These are phyloP conservation scores for Yamadazyma atlantica DNA, from an alignment of 1,139 yeast species.

Conservation along the genomic window DNA sequence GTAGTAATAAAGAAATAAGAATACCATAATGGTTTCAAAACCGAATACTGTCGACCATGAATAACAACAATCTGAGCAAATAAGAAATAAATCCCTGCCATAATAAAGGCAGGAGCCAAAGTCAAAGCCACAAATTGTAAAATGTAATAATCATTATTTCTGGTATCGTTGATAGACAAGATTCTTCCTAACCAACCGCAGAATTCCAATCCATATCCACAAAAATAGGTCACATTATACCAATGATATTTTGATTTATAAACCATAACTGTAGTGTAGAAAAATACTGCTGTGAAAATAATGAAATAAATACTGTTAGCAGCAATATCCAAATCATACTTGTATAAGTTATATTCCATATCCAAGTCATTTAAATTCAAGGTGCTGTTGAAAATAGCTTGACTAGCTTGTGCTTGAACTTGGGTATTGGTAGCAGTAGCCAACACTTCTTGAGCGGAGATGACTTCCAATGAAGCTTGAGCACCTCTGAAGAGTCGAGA, in stretches of 20 bases:
- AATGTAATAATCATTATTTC: constrained; percentile 47
- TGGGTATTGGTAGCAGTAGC: constrained; percentile 40
- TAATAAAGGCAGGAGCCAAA: constrained; percentile 82
- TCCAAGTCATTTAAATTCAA: constrained; percentile 32
- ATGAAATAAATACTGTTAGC: constrained; percentile 34
- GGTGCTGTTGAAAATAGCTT: constrained; percentile 32
- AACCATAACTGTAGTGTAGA: constrained; percentile 20
- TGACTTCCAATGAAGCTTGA: constrained; percentile 35
- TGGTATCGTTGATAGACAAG: constrained; percentile 41
- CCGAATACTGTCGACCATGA: constrained; percentile 62
- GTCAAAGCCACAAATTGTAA: constrained; percentile 72
- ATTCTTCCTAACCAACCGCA: constrained; percentile 73
- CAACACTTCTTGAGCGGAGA: constrained; percentile 33
- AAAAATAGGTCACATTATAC: constrained; percentile 32
- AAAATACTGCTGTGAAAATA: constrained; percentile 26
- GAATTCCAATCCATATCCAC: constrained; percentile 37
- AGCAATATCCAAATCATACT: constrained; percentile 22
- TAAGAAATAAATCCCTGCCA: constrained; percentile 83
- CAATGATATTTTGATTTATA: constrained; percentile 29
- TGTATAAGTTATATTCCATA: constrained; percentile 23
- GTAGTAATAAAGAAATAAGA: constrained; percentile 64
- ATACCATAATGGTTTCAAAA: constrained; percentile 73
- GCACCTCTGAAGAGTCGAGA: constrained; percentile 34
- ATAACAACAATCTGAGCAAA: constrained; percentile 72
- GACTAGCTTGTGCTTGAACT: constrained; percentile 30